Percentiles rank a stretch among this genome's conserved stretches.
These are phyloP conservation scores for Xylariaceae sp. DNA, from an alignment of 2,329 filamentous ascomycete genomes.

Conservation along the genomic window DNA sequence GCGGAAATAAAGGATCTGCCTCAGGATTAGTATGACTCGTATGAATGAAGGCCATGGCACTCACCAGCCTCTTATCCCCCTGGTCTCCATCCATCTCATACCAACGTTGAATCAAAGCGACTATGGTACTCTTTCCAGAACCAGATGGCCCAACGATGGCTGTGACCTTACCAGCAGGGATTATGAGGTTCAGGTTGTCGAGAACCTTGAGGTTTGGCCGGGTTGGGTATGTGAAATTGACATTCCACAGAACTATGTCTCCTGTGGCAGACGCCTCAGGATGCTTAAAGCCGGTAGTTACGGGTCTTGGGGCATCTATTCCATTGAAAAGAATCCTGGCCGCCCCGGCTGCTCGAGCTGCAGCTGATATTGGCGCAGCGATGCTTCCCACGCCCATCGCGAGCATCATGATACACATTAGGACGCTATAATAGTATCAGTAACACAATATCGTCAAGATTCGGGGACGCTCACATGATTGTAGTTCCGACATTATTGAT, in stretches of 20 bases:
- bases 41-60: background rate
- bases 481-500: conserved; percentile 59
- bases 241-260: conserved; percentile 66
- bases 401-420: conserved; percentile 66
- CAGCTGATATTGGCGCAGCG: conserved; percentile 63
- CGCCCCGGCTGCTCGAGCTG: conserved; percentile 61
- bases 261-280: conserved; percentile 55
- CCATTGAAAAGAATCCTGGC: conserved; percentile 63
- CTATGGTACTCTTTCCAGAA: conserved; percentile 76
- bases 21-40: background rate
- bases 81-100: conserved; percentile 62
- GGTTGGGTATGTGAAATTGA: conserved; percentile 75
- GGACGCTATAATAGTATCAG: conserved; percentile 43
- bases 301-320: conserved; percentile 55
- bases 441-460: background rate
- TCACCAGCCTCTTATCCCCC: conserved; percentile 45
- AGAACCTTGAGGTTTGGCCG: conserved; percentile 69
- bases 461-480: conserved; percentile 49
- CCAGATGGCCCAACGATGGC: conserved; percentile 78
- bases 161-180: conserved; percentile 71
- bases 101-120: conserved; percentile 74
- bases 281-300: conserved; percentile 49
- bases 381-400: conserved; percentile 62
- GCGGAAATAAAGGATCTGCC: conserved; percentile 43
- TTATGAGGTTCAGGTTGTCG: conserved; percentile 61